Evolutionary conservation across 371 early-diverging fungal genomes (phyloP), one percentile per base, ranked within the genome.

Genomic region (Mucor saturninus): DNA sequence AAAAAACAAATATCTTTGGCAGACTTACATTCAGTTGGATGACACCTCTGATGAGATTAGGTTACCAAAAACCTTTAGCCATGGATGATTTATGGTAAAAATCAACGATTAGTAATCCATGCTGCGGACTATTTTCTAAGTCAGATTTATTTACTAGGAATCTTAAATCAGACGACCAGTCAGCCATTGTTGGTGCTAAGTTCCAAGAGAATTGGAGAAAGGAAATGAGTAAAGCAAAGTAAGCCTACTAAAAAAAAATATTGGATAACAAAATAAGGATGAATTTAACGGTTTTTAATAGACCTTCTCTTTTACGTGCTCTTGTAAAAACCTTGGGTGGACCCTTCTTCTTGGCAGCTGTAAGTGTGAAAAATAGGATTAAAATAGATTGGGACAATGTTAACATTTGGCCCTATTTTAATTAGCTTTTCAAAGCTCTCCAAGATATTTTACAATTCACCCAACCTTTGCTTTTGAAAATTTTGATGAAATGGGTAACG

Each of bases 11-110:
- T 66, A 87, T 98, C 39, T 95, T 95, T 66, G 91, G 93, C 10
- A 77, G 85, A 38, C 70, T 95, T 6, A 86, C 91, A 0, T 98
- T 97, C 73, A 78, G 86, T 39, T 98, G 98, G 98, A 93, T 98
- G 89, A 89, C 91, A 37, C 86, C 87, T 5, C 65, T 97, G 68
- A 92, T 98, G 84, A 88, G 89, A 55, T 74, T 88, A 26, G 98
- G 97, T 2, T 87, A 86, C 64, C 64, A 74, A 38, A 90, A 91
- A 62, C 90, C 86, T n/a, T 75, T 96, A 59, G 80, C 74, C 0
- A 84, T 86, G 78, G 89, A 89, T 32, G 97, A 96, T 74, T 71
- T 96, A 60, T 95, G 93, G 93, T 76, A 74, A 43, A 54, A 46
- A 56, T 0, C 3, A 1, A 35, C 37, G 9, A 35, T 37, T 38